Evolutionary conservation across 306 rosid species (phyloP), one percentile per base, ranked within the genome.

Genomic region (Ammopiptanthus mongolicus): DNA sequence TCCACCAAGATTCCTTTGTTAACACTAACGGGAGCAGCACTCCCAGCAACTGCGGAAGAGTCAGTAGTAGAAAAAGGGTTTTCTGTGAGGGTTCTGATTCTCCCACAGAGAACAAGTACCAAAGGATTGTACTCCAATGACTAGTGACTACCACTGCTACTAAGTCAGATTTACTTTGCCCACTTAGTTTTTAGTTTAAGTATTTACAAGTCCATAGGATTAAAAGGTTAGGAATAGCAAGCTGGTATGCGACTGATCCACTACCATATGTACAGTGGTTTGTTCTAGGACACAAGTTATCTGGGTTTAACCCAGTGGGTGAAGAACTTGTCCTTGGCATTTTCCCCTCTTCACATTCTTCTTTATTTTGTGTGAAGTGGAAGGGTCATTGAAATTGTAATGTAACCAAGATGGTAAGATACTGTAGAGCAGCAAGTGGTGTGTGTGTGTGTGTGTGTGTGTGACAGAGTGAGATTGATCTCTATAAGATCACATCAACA

Each of bases 51-150:
- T 87, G 93, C 36, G 95, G 89, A 33, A 82, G 75, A 74, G 53
- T 81, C 13, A 89, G 83, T 58, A 85, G 97, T 58, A 85, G 97
- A 42, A 92, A 95, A 78, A 90, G 99, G 86, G 86, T 50, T 55
- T 70, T 87, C 25, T 84, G 62, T 63, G 96, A 90, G 19, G 85
- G 80, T 50, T 79, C 96, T 80, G 91, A 83, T 55, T 84, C 89
- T 75, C 96, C 93, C 14, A 47, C 87, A 50, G 92, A 96, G 59
- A 65, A 82, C 17, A 92, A 92, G 85, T 92, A 73, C 78, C 97
- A 84, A 71, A 89, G 97, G 85, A 78, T 90, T 84, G 86, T 83
- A 46, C 86, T 78, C 63, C 91, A 86, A 78, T 96, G 88, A 81
- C 67, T 7, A 44, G 50, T 44, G 1, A 87, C 87, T 44, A 13